These are phyloP conservation scores for Pisolithus thermaeus DNA, from an alignment of 1,284 basidiomycete genomes.

Conservation along the genomic window DNA sequence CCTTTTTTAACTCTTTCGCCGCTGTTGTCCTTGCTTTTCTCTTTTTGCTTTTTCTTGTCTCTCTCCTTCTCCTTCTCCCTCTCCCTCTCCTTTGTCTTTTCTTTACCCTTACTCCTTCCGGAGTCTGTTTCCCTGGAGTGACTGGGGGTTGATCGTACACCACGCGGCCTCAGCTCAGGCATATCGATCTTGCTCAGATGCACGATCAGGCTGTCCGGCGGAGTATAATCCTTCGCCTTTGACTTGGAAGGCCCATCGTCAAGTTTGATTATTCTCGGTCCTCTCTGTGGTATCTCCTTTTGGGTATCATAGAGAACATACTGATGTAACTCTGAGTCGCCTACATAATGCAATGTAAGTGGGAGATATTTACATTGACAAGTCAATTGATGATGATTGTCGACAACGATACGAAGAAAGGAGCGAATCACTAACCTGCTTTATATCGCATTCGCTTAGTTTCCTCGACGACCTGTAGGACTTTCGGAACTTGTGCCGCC, in stretches of 20 bases:
- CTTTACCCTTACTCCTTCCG: conserved; percentile 14
- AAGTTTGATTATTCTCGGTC: conserved; percentile 63
- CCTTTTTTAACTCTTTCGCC: not conserved
- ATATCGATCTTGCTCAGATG: conserved; percentile 80
- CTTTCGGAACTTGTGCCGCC: conserved; percentile 66
- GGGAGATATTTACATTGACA: not conserved
- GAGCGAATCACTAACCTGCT: conserved; percentile 41
- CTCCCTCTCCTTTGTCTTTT: conserved; percentile 26
- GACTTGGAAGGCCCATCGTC: conserved; percentile 39
- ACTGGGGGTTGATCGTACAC: conserved; percentile 12
- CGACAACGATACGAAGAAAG: no score
- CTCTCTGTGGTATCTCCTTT: conserved; percentile 35
- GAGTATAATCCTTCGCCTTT: conserved; percentile 48
- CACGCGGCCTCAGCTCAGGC: conserved; percentile 65
- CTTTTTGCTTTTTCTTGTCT: conserved; percentile 16
- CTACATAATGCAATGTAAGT: conserved; percentile 20
- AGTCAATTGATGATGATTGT: not conserved
- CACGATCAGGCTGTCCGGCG: conserved; percentile 59
- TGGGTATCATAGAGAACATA: conserved; percentile 68
- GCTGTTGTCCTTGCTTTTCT: not conserved
- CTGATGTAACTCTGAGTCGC: conserved; percentile 67
- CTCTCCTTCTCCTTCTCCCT: conserved; percentile 19
- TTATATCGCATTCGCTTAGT: conserved; percentile 70
- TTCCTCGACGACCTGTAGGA: conserved; percentile 73
- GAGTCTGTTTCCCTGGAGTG: conserved; percentile 10